Evolutionary conservation across 78 protist species (phyloP).

Genomic region (Polysphondylium violaceum): DNA sequence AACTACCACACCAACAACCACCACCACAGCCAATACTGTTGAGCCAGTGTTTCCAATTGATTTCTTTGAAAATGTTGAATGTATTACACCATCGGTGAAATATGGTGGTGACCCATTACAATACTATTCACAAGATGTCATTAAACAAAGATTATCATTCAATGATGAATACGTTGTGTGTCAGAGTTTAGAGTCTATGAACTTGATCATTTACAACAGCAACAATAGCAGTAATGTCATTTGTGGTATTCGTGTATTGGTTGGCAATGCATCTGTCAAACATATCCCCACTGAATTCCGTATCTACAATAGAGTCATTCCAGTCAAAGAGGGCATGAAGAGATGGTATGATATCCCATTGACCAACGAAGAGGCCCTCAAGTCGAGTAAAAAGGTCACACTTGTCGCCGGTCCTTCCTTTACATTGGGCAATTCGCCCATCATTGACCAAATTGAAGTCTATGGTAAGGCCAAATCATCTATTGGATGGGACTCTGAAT

Average conservation of each 20-base stretch:
- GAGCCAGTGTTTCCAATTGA: slow-evolving; percentile 79
- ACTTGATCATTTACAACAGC: slow-evolving; percentile 23
- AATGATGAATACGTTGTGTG: slow-evolving; percentile 71
- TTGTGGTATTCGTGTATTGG: slow-evolving; percentile 82
- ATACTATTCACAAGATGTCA: slow-evolving; percentile 51
- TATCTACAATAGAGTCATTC: slow-evolving; percentile 41
- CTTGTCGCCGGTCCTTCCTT: slow-evolving; percentile 8
- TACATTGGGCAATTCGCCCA: slow-evolving; percentile 49
- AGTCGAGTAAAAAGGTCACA: slow-evolving; percentile 37
- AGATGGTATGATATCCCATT: slow-evolving; percentile 88
- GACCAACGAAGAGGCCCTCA: slow-evolving; percentile 69
- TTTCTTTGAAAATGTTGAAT: slow-evolving; percentile 79
- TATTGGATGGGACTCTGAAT: slow-evolving; percentile 50
- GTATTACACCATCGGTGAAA: slow-evolving; percentile 63
- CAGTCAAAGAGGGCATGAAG: slow-evolving; percentile 1
- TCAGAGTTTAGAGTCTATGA: slow-evolving; percentile 23
- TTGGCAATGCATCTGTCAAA: slow-evolving; percentile 66
- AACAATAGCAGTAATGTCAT: slow-evolving; percentile 39
- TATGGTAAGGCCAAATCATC: slow-evolving; percentile 50
- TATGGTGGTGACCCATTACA: slow-evolving; percentile 69
- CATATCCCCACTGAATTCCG: slow-evolving; percentile 65
- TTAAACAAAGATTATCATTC: slow-evolving; percentile 17
- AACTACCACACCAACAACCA: not conserved
- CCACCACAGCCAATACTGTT: not conserved
- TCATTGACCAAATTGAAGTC: slow-evolving; percentile 82